A percentile compares a stretch with the other conserved stretches of the same genome.
These are phyloP conservation scores for Brettanomyces naardenensis DNA, from an alignment of 805 yeast genomes.

Conservation along the genomic window DNA sequence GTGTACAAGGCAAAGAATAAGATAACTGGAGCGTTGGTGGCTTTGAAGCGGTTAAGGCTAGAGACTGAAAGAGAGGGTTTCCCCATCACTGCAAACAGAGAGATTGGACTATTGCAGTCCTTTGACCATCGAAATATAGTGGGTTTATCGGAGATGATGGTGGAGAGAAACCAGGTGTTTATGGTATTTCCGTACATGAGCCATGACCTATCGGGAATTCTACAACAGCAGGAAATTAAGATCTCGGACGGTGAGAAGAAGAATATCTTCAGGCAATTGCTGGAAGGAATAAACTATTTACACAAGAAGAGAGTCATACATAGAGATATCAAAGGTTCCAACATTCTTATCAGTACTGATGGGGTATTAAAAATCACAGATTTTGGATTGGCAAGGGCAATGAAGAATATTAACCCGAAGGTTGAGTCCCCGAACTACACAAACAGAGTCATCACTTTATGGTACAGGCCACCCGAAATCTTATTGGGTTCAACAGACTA, in stretches of 20 bases:
- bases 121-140: constrained; percentile 79
- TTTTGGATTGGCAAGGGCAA: constrained; percentile 73
- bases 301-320: constrained; percentile 66
- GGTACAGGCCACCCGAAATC: constrained; percentile 97
- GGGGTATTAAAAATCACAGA: constrained; percentile 71
- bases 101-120: constrained; percentile 76
- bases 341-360: constrained; percentile 52
- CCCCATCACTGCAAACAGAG: constrained; percentile 93
- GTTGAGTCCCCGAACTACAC: constrained; percentile 74
- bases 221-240: constrained; percentile 63
- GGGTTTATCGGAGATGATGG: constrained; percentile 82
- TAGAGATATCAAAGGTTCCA: constrained; percentile 78
- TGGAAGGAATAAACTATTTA: constrained; percentile 61
- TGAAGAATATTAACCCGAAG: constrained; percentile 44
- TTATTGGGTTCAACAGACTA: constrained; percentile 85
- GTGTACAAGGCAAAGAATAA: constrained; percentile 81
- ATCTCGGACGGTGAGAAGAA: constrained; percentile 61
- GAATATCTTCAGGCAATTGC: constrained; percentile 54
- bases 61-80: constrained; percentile 91
- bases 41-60: constrained; percentile 74
- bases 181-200: constrained; percentile 94
- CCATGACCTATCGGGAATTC: constrained; percentile 84
- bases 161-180: constrained; percentile 62
- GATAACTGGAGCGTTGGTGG: constrained; percentile 66
- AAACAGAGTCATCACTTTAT: constrained; percentile 87